Percentiles rank a stretch among this genome's conserved stretches.
Evolutionary conservation across 352 stramenopile genomes (phyloP).

Genomic region (Globisporangium paroecandrum): DNA sequence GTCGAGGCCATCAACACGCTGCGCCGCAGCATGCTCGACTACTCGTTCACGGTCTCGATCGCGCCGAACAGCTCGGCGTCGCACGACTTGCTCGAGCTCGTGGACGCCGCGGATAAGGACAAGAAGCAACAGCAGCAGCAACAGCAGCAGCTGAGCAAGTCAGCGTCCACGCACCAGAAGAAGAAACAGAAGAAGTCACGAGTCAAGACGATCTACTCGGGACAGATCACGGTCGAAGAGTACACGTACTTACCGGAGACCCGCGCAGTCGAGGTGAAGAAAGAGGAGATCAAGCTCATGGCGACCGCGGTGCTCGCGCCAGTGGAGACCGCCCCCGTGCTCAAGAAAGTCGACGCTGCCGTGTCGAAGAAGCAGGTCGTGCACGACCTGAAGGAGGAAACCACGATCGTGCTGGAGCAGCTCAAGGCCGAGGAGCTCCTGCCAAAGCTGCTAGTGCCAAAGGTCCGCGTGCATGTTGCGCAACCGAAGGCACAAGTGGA

Average conservation of each 20-base stretch:
- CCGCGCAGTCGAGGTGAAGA: background rate
- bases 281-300: background rate
- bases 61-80: constrained; percentile 8
- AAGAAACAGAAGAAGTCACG: constrained; percentile 2
- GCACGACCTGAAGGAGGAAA: constrained; percentile 8
- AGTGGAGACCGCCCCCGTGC: background rate
- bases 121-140: background rate
- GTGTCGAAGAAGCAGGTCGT: background rate
- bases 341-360: constrained; percentile 7
- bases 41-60: constrained; percentile 18
- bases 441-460: background rate
- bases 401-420: constrained; percentile 9
- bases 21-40: constrained; percentile 22
- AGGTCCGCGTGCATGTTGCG: background rate
- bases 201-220: constrained; percentile 10
- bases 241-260: constrained; percentile 4
- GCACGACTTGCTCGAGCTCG: constrained; percentile 15
- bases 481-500: background rate
- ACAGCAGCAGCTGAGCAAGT: constrained; percentile 5
- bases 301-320: background rate
- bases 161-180: background rate
- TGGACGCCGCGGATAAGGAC: constrained; percentile 6
- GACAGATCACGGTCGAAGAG: constrained; percentile 15
- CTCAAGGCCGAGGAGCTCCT: constrained; percentile 11
- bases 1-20: constrained; percentile 15